Percentiles rank a stretch among this genome's conserved stretches.
Evolutionary conservation across 2,329 filamentous ascomycete species (phyloP).

Genomic region (Phoma sp.): DNA sequence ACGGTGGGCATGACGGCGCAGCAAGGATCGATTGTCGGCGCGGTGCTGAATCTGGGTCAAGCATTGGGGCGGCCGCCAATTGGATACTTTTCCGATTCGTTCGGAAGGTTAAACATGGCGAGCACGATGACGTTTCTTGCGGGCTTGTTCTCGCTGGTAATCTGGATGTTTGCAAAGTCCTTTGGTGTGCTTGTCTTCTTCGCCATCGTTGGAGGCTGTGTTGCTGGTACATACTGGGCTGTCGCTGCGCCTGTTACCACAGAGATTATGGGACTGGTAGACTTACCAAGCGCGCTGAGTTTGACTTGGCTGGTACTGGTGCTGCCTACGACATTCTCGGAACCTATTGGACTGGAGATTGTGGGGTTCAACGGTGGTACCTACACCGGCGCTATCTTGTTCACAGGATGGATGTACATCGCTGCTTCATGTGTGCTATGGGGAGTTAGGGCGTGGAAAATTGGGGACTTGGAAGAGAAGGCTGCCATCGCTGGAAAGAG

Average conservation of each 20-base stretch:
- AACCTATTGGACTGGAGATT: constrained; percentile 64
- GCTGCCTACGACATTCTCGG: constrained; percentile 71
- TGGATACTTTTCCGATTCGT: constrained; percentile 73
- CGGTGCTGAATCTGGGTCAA: constrained; percentile 72
- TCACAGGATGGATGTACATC: constrained; percentile 69
- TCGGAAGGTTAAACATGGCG: constrained; percentile 78
- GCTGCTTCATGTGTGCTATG: constrained; percentile 61
- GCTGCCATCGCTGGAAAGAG: constrained; percentile 43
- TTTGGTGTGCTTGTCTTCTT: constrained; percentile 76
- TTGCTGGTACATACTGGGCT: constrained; percentile 73
- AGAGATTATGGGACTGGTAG: constrained; percentile 74
- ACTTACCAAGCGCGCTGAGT: constrained; percentile 73
- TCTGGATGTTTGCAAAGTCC: constrained; percentile 76
- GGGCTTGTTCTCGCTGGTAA: constrained; percentile 70
- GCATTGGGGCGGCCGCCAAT: constrained; percentile 75
- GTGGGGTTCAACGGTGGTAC: constrained; percentile 56
- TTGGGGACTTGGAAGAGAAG: constrained; percentile 59
- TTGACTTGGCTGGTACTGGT: constrained; percentile 76
- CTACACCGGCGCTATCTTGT: constrained; percentile 67
- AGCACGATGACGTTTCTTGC: constrained; percentile 68
- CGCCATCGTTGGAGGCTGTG: constrained; percentile 68
- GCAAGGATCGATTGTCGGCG: constrained; percentile 75
- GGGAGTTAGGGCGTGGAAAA: constrained; percentile 67
- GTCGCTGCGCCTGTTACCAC: constrained; percentile 72
- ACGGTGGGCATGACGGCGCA: constrained; percentile 70